Evolutionary conservation across 441 rosid genomes (phyloP).

Genomic region (Brassica balearica): DNA sequence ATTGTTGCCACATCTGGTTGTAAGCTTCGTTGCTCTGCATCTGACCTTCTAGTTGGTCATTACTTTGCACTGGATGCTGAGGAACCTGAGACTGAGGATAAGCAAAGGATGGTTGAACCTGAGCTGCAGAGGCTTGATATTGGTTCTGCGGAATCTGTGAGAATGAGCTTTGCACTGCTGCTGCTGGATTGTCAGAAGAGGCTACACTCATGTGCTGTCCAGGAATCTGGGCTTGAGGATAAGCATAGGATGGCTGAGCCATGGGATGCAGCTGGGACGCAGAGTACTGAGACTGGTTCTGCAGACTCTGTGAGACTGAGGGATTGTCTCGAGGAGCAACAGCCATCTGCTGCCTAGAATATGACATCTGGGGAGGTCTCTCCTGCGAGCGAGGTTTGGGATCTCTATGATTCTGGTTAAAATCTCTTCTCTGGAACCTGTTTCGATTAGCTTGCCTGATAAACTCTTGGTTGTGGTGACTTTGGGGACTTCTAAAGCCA

Average conservation of each 20-base stretch:
- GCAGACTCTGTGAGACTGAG: constrained; percentile 49
- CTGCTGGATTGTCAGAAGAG: constrained; percentile 43
- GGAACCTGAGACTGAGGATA: constrained; percentile 58
- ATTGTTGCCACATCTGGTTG: constrained; percentile 76
- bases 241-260: constrained; percentile 45
- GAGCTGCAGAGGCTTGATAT: constrained; percentile 46
- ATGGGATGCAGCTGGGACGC: constrained; percentile 24
- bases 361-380: constrained; percentile 47
- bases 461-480: constrained; percentile 45
- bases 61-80: constrained; percentile 55
- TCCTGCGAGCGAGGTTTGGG: constrained; percentile 54
- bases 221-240: constrained; percentile 55
- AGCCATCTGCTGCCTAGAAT: constrained; percentile 44
- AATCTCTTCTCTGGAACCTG: constrained; percentile 49
- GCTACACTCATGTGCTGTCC: constrained; percentile 44
- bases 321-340: constrained; percentile 44
- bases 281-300: constrained; percentile 48
- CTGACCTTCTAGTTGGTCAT: constrained; percentile 52
- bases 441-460: constrained; percentile 41
- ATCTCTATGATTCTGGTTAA: constrained; percentile 53
- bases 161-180: constrained; percentile 50
- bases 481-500: constrained; percentile 43
- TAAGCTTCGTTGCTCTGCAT: constrained; percentile 62
- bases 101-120: constrained; percentile 46
- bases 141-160: constrained; percentile 57